phyloP scores from a whole-genome alignment of 176 grass and related monocot species.

The Musa itinerans region DNA sequence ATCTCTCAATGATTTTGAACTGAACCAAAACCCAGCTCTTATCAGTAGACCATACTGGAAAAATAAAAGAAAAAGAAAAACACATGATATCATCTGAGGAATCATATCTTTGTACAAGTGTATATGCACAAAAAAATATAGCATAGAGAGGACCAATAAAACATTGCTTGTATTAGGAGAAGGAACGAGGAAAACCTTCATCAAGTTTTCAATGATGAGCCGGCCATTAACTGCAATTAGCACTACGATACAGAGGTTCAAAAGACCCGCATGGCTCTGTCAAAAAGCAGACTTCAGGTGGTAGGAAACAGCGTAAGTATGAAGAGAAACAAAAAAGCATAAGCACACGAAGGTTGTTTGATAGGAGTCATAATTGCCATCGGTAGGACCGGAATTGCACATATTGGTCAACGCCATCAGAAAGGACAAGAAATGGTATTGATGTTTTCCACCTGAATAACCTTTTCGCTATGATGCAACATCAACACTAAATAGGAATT shows the following conservation, averaged over 20 bases:
- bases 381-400: no score
- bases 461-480: neutral
- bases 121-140: neutral
- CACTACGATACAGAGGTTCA: conserved; percentile 97
- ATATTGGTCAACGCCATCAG: no score
- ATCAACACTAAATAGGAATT: neutral
- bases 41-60: conserved; percentile 92
- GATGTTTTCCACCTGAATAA: neutral
- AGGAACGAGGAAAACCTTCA: conserved; percentile 60
- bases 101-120: neutral
- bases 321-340: neutral
- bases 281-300: conserved; percentile 18
- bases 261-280: conserved; percentile 95
- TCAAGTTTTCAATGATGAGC: conserved; percentile 96
- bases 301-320: neutral
- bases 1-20: conserved; percentile 63
- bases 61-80: conserved; percentile 17
- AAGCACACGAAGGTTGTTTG: neutral
- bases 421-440: neutral
- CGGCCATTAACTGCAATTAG: conserved; percentile 86
- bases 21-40: conserved; percentile 97
- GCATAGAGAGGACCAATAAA: neutral
- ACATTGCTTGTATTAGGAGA: neutral
- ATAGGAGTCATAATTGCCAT: neutral
- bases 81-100: neutral